Base-by-base conservation (phyloP, 352 stramenopile species). In the Pythium rhizo-oryzae region DNA sequence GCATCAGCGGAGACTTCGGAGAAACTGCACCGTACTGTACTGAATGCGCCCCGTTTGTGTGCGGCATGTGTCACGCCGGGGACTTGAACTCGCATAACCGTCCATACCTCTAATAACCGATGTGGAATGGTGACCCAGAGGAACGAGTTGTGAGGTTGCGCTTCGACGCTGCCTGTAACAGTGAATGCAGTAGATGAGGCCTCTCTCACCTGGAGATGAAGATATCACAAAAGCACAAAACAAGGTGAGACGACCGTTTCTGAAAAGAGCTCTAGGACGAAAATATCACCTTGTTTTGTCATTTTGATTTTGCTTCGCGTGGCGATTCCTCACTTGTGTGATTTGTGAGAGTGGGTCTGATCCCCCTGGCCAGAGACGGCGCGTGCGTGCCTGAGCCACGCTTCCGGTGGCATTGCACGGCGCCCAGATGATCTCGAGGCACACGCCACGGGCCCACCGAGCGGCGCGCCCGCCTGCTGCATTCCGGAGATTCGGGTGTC, bases 281-380 rank as follows among this genome's bases (percentile, higher is more conserved):
- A 25, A 7, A 23, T 46, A 25, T 57, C 52, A 58, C 52, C 52
- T 58, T 44, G 28, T 46, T 58, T 58, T 58, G 52, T 0, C 11
- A 58, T 28, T 25, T 58, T 11, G 16, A 25, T n/a, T 25, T 58
- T 46, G 18, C 4, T 58, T 46, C 9, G 19, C 52, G 52, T 18
- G 52, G 12, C 6, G 52, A 58, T 58, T 44, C 52, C 52, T 58
- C 52, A 58, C 24, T 1, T 2, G 44, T 25, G 44, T 25, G n/a
- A 25, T 51, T 4, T 51, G 44, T 16, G 19, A 12, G 19, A 25
- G 44, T 47, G 41, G 41, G 13, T 33, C 41, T 47, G 41, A 47
- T 47, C 41, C 13, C 37, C 37, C 41, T 7, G n/a, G 44, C 44
- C 8, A 51, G 44, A 51, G 21, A 51, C 7, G n/a, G 7, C 1